Base-by-base conservation (phyloP, 2,329 filamentous ascomycete species). In the Xylariaceae sp. region DNA sequence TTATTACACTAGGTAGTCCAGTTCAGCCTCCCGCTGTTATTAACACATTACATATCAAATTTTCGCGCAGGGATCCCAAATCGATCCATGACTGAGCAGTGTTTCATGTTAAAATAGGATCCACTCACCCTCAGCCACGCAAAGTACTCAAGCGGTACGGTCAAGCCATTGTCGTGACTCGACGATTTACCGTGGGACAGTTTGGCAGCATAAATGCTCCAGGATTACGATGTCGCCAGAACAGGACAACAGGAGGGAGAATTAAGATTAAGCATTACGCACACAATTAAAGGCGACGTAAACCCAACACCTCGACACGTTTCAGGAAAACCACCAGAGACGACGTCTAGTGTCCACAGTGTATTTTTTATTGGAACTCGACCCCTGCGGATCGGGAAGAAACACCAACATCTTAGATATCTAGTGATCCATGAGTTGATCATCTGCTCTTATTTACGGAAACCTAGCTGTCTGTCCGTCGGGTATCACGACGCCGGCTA, bases 41-140 rank as follows among this genome's bases (percentile, higher is more conserved):
- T n/a, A n/a, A n/a, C n/a, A n/a, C n/a, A n/a, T n/a, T n/a, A n/a
- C n/a, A n/a, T n/a, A n/a, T n/a, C n/a, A n/a, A n/a, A n/a, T n/a
- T 44, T 39, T 24, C 17, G 39, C 33, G 36, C 44, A 43, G 44
- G 51, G 51, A 36, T 43, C 31, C 40, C 21, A 55, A 51, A 58
- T 58, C 56, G 51, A 58, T 50, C 56, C 56, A 56, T 58, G 36
- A 54, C 39, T 57, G 63, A 63, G 62, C 60, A 54, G 59, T 63
- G 66, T 68, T 68, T 68, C 65, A 68, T 60, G 58, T 68, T 65
- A 57, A 65, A 54, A 65, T 56, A 63, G 50, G 60, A 53, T 55
- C 60, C 61, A 63, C 62, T 60, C 58, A 37, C 59, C 39, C 62
- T 62, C 41, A 58, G 54, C 61, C 57, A 65, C 57, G 56, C 60